Evolutionary conservation across 805 yeast genomes (phyloP), one percentile per base, ranked within the genome.

Genomic region (Suhomyces canberraensis): DNA sequence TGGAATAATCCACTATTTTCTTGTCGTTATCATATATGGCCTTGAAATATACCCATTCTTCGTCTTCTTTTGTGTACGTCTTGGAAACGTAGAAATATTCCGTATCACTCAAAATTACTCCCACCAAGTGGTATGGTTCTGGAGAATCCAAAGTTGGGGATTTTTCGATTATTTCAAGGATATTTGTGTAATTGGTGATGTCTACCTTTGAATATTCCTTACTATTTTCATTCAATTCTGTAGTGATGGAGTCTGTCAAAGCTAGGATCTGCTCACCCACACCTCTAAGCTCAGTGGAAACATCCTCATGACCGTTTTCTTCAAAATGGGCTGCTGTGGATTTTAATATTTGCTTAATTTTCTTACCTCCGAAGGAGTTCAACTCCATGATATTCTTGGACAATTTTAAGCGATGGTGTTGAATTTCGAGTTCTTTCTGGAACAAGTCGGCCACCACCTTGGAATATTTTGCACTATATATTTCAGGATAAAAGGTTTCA

Each of bases 291-390:
- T 50, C 60, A 1, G 42, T 38, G 13, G 37, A 34, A 3, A 48
- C 50, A 4, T 42, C 49, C 2, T 30, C 29, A 11, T 45, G 47
- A n/a, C 39, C 42, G 8, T 40, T 31, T 4, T 21, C 13, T 13
- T 39, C 36, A 8, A 64, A 32, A 35, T 53, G 48, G 3, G 42
- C 37, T 4, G 51, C 45, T 1, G 63, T 38, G 9, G 51, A 52
- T 18, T 42, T 42, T 18, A 68, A 42, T 17, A 67, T 46, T 1
- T 46, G 42, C 25, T 50, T 56, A 16, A 67, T 52, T 15, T 52
- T 51, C 44, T 66, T 66, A 1, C 74, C 74, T 44, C 64, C 69
- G 40, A 66, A 67, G 19, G 66, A 56, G 42, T 51, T 65, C 29
- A 56, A 41, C 5, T 47, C 45, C 63, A 66, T 57, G 17, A 66